Evolutionary conservation across 768 basidiomycete genomes (phyloP), one percentile per base, ranked within the genome.

Genomic region (Sarcomyxa edulis): DNA sequence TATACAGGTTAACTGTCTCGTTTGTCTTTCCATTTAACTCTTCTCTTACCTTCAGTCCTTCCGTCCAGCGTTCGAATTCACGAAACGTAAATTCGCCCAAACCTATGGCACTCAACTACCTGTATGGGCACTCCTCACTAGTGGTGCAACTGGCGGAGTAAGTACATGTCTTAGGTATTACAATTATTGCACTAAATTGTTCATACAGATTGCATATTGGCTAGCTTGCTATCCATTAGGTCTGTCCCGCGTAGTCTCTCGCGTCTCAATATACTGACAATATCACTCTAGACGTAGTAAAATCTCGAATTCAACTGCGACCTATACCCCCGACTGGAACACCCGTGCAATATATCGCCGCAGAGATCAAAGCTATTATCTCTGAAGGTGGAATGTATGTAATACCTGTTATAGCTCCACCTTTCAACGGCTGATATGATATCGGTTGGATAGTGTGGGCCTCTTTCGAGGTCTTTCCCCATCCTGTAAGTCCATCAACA

Each of bases 201-300:
- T 22, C 24, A 4, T 16, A 18, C 33, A 91, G 70, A 76, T 95
- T 26, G 81, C 81, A 1, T 97, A 99, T 53, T 99, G 96, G 96
- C 69, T 96, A 2, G 76, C 89, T 1, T 93, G 84, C 53, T 97
- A 95, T 58, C 95, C 92, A 0, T 66, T 95, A 5, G 86, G 84
- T 84, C 40, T 11, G 5, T 18, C 7, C 19, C 14, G 19, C 5
- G 16, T 12, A 11, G 10, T 32, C 10, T 21, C 14, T 24, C 26
- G 38, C 26, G 3, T 39, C 38, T 32, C 4, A 9, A 7, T 37
- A 27, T 27, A 12, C 19, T 35, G 28, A 11, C 16, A 20, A 18
- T 12, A 24, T 20, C 33, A 33, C 18, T 6, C 14, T 25, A 86
- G 93, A 97, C 47, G 88, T 96, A 4, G 76, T 94, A 22, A 97